Evolutionary conservation across 164 flowering plant species (phyloP).

Genomic region (Chloranthus sessilifolius): DNA sequence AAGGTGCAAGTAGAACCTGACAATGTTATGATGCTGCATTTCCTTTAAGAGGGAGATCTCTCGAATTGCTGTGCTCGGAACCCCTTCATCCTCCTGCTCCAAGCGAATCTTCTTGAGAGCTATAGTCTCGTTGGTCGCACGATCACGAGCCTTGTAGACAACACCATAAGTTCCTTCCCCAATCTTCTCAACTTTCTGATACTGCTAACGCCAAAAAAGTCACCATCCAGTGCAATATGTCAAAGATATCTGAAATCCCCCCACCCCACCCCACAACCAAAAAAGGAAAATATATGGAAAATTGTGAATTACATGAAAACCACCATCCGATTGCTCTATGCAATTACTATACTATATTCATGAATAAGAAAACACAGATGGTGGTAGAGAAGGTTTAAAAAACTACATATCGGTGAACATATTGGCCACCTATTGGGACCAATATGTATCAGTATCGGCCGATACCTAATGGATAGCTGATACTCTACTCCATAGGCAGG

Average conservation of each 20-base stretch:
- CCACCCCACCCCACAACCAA: too few species aligned
- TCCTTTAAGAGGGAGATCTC: constrained; percentile 88
- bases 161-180: constrained; percentile 93
- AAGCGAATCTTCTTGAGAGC: constrained; percentile 84
- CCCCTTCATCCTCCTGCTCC: constrained; percentile 95
- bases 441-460: too few species aligned
- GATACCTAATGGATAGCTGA: too few species aligned
- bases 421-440: too few species aligned
- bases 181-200: constrained; percentile 86
- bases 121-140: constrained; percentile 63
- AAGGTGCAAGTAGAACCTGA: constrained; percentile 55
- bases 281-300: background rate
- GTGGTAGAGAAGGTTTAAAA: background rate
- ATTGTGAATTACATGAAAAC: too few species aligned
- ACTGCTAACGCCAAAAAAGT: constrained; percentile 26
- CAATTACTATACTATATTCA: too few species aligned
- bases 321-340: too few species aligned
- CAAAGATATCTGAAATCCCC: too few species aligned
- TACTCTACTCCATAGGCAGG: too few species aligned
- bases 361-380: background rate
- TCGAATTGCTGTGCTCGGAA: constrained; percentile 87
- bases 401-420: too few species aligned
- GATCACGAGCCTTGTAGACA: constrained; percentile 82
- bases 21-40: constrained; percentile 92
- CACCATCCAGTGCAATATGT: too few species aligned